Percentiles rank a stretch among this genome's conserved stretches.
Evolutionary conservation across 768 basidiomycete genomes (phyloP).

Genomic region (Gautieria morchelliformis): DNA sequence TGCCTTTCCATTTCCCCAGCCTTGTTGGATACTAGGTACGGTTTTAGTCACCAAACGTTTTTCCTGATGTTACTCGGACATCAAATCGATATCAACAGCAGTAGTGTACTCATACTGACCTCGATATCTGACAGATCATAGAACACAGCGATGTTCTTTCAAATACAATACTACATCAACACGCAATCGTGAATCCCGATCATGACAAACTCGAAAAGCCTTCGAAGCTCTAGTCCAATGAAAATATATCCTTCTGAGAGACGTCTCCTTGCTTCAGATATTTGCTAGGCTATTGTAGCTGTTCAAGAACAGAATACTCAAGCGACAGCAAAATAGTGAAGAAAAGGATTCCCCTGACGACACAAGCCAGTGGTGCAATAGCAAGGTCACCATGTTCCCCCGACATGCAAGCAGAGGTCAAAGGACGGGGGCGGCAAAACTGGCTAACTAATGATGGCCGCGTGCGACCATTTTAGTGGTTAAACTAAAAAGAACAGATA

Average conservation of each 20-base stretch:
- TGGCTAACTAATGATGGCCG: slow-evolving; percentile 3
- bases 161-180: too few relatives aligned
- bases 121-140: too few relatives aligned
- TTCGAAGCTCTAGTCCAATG: too few relatives aligned
- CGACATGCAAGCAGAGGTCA: slow-evolving; percentile 7
- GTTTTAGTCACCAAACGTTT: too few relatives aligned
- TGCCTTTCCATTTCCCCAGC: too few relatives aligned
- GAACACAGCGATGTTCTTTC: too few relatives aligned
- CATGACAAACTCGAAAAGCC: too few relatives aligned
- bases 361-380: slow-evolving; percentile 7
- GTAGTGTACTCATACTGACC: too few relatives aligned
- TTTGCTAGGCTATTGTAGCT: neutral
- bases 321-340: neutral
- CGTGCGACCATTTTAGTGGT: neutral
- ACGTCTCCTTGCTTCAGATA: neutral
- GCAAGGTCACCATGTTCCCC: slow-evolving; percentile 4
- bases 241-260: neutral
- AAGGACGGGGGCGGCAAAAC: slow-evolving; percentile 3
- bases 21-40: too few relatives aligned
- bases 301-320: neutral
- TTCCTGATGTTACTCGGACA: too few relatives aligned
- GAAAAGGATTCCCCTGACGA: slow-evolving; percentile 3
- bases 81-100: too few relatives aligned
- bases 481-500: slow-evolving; percentile 6
- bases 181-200: too few relatives aligned